Evolutionary conservation across 768 basidiomycete species (phyloP).

Genomic region (Leccinellum rugosiceps): DNA sequence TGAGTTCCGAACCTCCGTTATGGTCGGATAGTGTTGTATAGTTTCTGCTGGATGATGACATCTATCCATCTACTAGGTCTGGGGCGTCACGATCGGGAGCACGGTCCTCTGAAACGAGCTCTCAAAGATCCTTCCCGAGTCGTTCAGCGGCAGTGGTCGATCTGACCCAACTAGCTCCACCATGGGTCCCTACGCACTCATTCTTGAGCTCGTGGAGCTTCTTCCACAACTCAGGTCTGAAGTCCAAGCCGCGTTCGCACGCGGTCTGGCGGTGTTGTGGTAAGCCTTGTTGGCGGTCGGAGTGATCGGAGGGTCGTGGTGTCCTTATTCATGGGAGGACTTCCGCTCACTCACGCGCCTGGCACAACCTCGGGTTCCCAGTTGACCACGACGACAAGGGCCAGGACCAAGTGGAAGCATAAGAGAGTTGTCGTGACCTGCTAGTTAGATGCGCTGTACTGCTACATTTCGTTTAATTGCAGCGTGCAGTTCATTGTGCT

Average conservation of each 20-base stretch:
- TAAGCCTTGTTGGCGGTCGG: constrained; percentile 39
- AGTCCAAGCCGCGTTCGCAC: constrained; percentile 42
- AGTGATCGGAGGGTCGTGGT: constrained; percentile 10
- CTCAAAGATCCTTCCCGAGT: constrained; percentile 36
- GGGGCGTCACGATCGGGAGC: constrained; percentile 51
- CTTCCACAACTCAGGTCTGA: constrained; percentile 29
- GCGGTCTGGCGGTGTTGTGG: constrained; percentile 41
- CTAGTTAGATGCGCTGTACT: neutral
- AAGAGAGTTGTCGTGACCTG: no score
- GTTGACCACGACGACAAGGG: neutral
- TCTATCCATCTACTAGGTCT: constrained; percentile 29
- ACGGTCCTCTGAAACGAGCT: constrained; percentile 53
- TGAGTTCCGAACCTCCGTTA: constrained; percentile 2
- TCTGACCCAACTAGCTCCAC: constrained; percentile 19
- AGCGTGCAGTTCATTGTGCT: neutral
- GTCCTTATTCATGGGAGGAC: constrained; percentile 17
- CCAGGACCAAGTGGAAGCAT: neutral
- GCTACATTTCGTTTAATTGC: neutral
- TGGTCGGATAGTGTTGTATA: no score
- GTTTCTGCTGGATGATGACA: neutral
- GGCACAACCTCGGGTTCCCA: constrained; percentile 2
- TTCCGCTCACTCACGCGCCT: constrained; percentile 1
- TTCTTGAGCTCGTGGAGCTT: constrained; percentile 40
- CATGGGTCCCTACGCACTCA: constrained; percentile 38
- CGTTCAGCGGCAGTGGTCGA: constrained; percentile 26